A percentile compares a stretch with the other conserved stretches of the same genome.
phyloP scores from a whole-genome alignment of 345 rosid genomes.

The Heritiera fomes region DNA sequence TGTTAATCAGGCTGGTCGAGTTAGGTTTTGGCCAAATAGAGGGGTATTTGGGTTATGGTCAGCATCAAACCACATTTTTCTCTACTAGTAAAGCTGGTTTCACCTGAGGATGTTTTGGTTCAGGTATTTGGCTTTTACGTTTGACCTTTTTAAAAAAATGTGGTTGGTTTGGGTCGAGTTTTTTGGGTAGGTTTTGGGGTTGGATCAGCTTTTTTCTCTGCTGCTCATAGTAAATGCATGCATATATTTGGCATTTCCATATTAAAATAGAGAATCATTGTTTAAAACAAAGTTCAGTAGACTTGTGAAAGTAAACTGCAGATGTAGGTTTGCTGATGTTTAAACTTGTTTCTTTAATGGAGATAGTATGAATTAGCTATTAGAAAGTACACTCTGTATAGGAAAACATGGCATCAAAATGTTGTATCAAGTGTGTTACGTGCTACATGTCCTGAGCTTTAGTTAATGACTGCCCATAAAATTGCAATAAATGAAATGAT shows the following conservation, averaged over 20 bases:
- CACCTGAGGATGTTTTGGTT: not conserved
- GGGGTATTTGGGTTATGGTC: not conserved
- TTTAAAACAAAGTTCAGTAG: not conserved
- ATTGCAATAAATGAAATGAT: not conserved
- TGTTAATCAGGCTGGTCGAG: conserved; percentile 8
- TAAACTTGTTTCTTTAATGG: not conserved
- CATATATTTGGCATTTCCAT: not conserved
- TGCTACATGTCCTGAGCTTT: not conserved
- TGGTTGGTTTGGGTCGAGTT: not conserved
- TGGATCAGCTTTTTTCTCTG: not conserved
- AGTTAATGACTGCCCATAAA: not conserved
- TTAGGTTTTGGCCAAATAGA: not conserved
- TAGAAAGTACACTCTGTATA: not conserved
- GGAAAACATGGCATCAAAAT: not conserved
- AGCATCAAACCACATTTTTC: not conserved
- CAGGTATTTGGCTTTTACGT: not conserved
- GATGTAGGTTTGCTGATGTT: not conserved
- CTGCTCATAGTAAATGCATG: not conserved
- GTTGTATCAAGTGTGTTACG: not conserved
- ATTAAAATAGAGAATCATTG: not conserved
- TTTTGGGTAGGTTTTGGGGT: not conserved
- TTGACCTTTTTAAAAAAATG: not conserved
- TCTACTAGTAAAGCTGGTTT: not conserved
- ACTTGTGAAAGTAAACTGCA: not conserved
- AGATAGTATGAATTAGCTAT: not conserved